Conservation (phyloP, 257 asterid species). For the Lithospermum erythrorhizon region DNA sequence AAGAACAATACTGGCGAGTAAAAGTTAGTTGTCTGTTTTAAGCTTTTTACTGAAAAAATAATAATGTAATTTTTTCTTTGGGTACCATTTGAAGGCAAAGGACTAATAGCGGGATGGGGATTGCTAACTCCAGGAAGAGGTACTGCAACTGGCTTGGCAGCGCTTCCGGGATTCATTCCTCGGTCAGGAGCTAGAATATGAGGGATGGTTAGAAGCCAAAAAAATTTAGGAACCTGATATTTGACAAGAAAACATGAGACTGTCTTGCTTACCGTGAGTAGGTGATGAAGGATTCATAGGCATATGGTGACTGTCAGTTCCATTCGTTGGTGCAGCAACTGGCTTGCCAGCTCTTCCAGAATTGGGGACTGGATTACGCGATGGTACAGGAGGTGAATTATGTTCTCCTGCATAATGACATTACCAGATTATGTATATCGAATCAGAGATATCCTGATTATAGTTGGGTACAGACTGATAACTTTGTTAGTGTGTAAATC, state of each 20-base stretch:
- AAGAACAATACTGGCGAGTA: slow-evolving; percentile 13
- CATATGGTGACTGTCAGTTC: slow-evolving; percentile 19
- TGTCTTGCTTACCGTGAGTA: background rate
- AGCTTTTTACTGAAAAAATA: slow-evolving; percentile 5
- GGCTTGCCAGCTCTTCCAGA: slow-evolving; percentile 29
- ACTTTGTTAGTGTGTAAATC: background rate
- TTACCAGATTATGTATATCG: background rate
- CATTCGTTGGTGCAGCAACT: slow-evolving; percentile 33
- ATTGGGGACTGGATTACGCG: slow-evolving; percentile 44
- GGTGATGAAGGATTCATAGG: slow-evolving; percentile 23
- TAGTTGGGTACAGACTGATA: background rate
- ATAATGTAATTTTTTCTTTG: slow-evolving; percentile 9
- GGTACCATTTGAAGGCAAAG: slow-evolving; percentile 44
- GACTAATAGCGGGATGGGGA: slow-evolving; percentile 25
- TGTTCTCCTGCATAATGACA: slow-evolving; percentile 34
- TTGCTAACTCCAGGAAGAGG: slow-evolving; percentile 26
- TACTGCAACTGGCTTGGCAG: slow-evolving; percentile 38
- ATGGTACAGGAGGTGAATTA: slow-evolving; percentile 25
- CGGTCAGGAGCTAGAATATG: slow-evolving; percentile 13
- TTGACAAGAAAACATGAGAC: background rate
- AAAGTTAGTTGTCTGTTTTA: slow-evolving; percentile 4
- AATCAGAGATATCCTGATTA: background rate
- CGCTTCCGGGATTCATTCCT: slow-evolving; percentile 24
- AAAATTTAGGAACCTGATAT: background rate
- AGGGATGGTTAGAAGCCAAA: background rate